Evolutionary conservation across 306 rosid species (phyloP).

Genomic region (Inga laurina): DNA sequence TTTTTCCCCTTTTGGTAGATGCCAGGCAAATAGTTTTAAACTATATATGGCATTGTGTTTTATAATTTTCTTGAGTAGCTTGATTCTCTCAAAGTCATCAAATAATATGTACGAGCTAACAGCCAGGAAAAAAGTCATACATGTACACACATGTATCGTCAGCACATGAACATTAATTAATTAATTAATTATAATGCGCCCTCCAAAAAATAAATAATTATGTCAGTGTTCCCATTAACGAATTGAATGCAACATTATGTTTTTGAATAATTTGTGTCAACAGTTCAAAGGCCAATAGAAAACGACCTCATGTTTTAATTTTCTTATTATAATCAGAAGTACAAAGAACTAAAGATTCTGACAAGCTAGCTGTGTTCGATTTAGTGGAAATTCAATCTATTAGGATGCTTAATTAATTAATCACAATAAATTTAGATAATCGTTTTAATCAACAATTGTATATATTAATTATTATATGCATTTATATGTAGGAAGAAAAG

Average conservation of each 20-base stretch:
- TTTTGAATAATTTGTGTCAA: not conserved
- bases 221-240: not conserved
- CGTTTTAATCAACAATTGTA: not conserved
- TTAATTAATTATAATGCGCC: not conserved
- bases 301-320: not conserved
- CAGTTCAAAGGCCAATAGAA: not conserved
- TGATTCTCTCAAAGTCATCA: not conserved
- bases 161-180: not conserved
- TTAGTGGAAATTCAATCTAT: not conserved
- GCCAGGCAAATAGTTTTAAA: not conserved
- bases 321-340: not conserved
- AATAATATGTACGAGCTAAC: not conserved
- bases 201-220: not conserved
- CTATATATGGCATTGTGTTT: not conserved
- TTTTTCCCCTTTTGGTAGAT: not conserved
- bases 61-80: not conserved
- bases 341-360: not conserved
- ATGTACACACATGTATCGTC: not conserved
- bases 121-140: not conserved
- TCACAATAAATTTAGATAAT: not conserved
- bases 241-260: not conserved
- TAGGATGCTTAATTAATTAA: not conserved
- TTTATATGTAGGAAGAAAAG: not conserved
- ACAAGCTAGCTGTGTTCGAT: not conserved
- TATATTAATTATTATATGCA: not conserved